Evolutionary conservation across 306 rosid genomes (phyloP).

Genomic region (Cajanus cajan): DNA sequence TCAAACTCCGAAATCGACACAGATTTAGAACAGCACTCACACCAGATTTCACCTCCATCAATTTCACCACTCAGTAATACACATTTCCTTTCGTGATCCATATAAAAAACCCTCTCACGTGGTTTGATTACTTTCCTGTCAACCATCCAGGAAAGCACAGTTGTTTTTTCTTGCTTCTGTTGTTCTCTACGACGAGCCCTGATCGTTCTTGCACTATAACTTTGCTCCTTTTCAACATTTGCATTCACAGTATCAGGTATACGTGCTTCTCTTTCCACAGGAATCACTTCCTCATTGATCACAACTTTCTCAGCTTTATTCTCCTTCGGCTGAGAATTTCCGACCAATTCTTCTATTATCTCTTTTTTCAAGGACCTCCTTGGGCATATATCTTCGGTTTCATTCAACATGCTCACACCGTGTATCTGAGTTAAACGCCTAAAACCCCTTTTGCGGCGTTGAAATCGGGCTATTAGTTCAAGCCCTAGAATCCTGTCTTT

Average conservation of each 20-base stretch:
- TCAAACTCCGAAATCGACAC: slow-evolving; percentile 51
- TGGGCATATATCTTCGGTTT: neutral
- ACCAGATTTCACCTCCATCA: slow-evolving; percentile 54
- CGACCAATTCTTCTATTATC: neutral
- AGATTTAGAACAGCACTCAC: slow-evolving; percentile 53
- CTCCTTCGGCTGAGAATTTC: neutral
- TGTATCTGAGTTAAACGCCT: neutral
- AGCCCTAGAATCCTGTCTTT: neutral
- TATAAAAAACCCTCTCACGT: slow-evolving; percentile 48
- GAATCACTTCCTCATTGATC: neutral
- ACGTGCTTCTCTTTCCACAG: neutral
- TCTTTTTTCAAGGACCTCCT: neutral
- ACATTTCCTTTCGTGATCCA: slow-evolving; percentile 42
- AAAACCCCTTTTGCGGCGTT: neutral
- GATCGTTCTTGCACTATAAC: neutral
- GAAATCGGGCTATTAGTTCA: neutral
- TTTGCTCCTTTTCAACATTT: neutral
- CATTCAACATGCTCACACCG: neutral
- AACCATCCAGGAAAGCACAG: slow-evolving; percentile 66
- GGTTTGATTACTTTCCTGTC: slow-evolving; percentile 49
- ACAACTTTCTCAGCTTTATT: neutral
- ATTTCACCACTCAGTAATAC: slow-evolving; percentile 46
- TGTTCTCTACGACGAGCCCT: neutral
- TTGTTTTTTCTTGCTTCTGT: slow-evolving; percentile 25
- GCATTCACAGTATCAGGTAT: neutral